Evolutionary conservation across 2,329 filamentous ascomycete species (phyloP).

Genomic region (Elsinoe necatrix): DNA sequence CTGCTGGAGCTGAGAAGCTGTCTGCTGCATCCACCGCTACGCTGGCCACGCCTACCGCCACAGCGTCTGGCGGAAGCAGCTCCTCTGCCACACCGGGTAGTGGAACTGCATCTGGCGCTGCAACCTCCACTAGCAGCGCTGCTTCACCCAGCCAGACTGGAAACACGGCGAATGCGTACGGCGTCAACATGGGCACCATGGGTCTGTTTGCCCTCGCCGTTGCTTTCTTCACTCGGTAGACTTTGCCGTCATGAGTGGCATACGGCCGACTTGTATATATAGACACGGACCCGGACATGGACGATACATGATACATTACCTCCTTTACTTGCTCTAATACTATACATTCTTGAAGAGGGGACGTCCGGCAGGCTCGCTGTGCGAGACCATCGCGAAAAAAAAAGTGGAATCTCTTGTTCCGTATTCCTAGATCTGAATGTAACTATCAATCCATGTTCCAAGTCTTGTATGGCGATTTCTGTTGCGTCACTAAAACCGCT

Average conservation of each 20-base stretch:
- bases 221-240: slow-evolving; percentile 8
- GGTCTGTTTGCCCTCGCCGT: slow-evolving; percentile 5
- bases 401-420: no score
- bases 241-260: not conserved
- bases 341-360: no score
- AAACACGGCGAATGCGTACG: not conserved
- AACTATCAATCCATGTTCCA: no score
- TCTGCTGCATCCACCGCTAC: slow-evolving; percentile 3
- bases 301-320: not conserved
- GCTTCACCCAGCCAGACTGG: slow-evolving; percentile 6
- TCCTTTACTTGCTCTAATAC: no score
- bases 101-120: not conserved
- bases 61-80: not conserved
- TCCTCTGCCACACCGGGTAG: no score
- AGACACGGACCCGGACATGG: not conserved
- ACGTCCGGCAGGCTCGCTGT: no score
- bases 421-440: no score
- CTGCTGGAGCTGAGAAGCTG: slow-evolving; percentile 15
- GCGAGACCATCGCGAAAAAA: no score
- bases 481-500: no score
- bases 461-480: no score
- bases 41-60: not conserved
- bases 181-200: slow-evolving; percentile 14
- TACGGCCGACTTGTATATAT: not conserved
- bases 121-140: not conserved